A percentile compares a stretch with the other conserved stretches of the same genome.
Conservation (phyloP, 75 land plant genomes). For the Larix kaempferi region DNA sequence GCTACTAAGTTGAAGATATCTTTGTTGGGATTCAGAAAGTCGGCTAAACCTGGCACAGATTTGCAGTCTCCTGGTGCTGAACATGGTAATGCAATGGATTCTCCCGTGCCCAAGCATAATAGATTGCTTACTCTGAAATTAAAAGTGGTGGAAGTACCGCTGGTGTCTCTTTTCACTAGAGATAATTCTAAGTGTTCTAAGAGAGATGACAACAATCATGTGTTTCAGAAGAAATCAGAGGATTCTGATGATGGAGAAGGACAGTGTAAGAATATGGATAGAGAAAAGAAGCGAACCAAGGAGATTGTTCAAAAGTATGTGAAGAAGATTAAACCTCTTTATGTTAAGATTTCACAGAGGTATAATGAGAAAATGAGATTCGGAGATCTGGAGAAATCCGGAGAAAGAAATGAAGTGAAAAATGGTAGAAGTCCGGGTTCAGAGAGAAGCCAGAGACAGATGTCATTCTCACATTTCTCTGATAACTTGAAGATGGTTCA, state of each 20-base stretch:
- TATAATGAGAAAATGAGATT: conserved; percentile 33
- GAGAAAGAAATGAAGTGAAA: neutral
- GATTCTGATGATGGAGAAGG: neutral
- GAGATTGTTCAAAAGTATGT: conserved; percentile 50
- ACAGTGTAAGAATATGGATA: neutral
- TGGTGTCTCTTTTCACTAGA: conserved; percentile 53
- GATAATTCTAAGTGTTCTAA: conserved; percentile 24
- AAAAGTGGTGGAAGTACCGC: conserved; percentile 53
- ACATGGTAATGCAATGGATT: neutral
- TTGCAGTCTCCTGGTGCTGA: conserved; percentile 1
- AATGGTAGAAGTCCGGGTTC: neutral
- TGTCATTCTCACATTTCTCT: conserved; percentile 6
- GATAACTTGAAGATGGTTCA: conserved; percentile 8
- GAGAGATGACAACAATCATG: neutral
- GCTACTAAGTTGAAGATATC: conserved; percentile 53
- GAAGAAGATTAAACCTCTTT: conserved; percentile 62
- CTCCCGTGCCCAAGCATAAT: conserved; percentile 10
- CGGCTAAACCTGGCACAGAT: conserved; percentile 16
- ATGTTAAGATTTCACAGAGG: conserved; percentile 42
- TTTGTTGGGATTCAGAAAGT: conserved; percentile 39
- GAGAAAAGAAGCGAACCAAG: conserved; percentile 32
- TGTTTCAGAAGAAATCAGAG: conserved; percentile 1
- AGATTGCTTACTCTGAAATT: conserved; percentile 53
- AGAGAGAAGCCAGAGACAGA: neutral
- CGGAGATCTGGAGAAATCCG: conserved; percentile 19